These are phyloP conservation scores for Phalaenopsis hybrid DNA, from an alignment of 116 monocot species.

Conservation along the genomic window DNA sequence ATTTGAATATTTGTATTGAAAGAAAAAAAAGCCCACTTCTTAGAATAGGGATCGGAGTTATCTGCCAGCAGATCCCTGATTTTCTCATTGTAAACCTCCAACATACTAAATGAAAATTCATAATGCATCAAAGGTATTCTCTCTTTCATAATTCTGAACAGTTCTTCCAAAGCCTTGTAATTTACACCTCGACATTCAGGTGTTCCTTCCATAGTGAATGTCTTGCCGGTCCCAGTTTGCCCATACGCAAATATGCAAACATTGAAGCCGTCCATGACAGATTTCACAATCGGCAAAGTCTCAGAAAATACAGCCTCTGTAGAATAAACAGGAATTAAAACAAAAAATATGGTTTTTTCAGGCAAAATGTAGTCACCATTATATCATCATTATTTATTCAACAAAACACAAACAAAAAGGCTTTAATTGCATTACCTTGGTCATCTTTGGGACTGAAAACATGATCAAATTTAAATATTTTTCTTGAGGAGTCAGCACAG, in stretches of 20 bases:
- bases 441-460: constrained; percentile 66
- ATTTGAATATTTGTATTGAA: background rate
- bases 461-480: constrained; percentile 86
- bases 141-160: constrained; percentile 54
- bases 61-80: constrained; percentile 74
- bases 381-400: background rate
- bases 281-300: constrained; percentile 67
- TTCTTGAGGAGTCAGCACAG: constrained; percentile 52
- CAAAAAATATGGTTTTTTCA: background rate
- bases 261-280: constrained; percentile 86
- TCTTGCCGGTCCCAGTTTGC: constrained; percentile 96
- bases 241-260: constrained; percentile 96
- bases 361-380: no score
- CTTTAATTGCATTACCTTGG: constrained; percentile 49
- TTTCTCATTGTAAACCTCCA: constrained; percentile 94
- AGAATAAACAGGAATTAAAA: constrained; percentile 5
- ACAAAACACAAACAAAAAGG: background rate
- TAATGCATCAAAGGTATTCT: constrained; percentile 39
- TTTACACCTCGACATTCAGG: constrained; percentile 80
- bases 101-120: constrained; percentile 70
- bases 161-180: constrained; percentile 78
- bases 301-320: constrained; percentile 76
- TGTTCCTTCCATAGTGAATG: constrained; percentile 98
- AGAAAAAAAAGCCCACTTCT: constrained; percentile 9
- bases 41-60: constrained; percentile 33